A percentile compares a stretch with the other conserved stretches of the same genome.
phyloP scores from a whole-genome alignment of 78 protist species.

The Speleostelium caveatum region DNA sequence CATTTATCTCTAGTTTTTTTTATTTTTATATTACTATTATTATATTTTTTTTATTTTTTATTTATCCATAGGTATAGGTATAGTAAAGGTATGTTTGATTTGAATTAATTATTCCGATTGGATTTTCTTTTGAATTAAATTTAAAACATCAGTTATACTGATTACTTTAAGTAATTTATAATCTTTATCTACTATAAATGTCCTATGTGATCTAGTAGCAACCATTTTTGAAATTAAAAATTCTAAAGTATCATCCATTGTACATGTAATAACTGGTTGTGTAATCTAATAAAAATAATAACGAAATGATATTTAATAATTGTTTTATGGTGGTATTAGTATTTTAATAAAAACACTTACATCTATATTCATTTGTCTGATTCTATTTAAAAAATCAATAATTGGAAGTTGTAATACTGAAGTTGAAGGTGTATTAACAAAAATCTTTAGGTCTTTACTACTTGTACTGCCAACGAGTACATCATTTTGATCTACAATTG shows the following conservation, averaged over 20 bases:
- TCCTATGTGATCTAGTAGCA: constrained; percentile 32
- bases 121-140: not conserved
- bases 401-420: constrained; percentile 11
- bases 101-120: not conserved
- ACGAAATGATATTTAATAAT: not conserved
- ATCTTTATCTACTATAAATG: constrained; percentile 40
- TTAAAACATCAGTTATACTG: constrained; percentile 31
- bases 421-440: constrained; percentile 13
- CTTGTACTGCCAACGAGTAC: constrained; percentile 30
- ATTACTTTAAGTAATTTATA: constrained; percentile 18
- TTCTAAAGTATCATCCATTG: constrained; percentile 31
- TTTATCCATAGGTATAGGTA: too few species aligned
- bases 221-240: constrained; percentile 48
- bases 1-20: too few species aligned
- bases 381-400: constrained; percentile 12
- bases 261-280: constrained; percentile 1
- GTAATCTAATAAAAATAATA: constrained; percentile 11
- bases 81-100: too few species aligned
- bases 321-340: not conserved
- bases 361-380: constrained; percentile 23
- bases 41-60: too few species aligned
- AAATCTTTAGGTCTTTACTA: constrained; percentile 41
- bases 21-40: too few species aligned
- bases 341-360: not conserved
- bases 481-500: constrained; percentile 31